Conservation (phyloP, 768 basidiomycete genomes). For the Chalciporus pseudorubinellus region DNA sequence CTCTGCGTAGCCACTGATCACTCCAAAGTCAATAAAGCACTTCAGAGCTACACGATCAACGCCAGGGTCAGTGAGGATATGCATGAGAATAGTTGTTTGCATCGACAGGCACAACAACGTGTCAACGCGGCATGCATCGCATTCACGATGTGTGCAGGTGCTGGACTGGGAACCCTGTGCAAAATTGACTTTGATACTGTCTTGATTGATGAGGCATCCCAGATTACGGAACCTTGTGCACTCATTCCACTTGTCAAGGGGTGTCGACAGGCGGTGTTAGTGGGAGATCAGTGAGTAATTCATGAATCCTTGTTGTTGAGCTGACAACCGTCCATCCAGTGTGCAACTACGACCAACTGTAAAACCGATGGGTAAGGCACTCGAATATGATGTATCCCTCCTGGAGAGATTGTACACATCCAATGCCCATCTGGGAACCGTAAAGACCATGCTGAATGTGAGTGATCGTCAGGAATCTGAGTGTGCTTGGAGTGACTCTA, state of each 20-base stretch:
- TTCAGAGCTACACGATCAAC: conserved; percentile 61
- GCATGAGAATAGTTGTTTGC: conserved; percentile 54
- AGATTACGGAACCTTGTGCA: conserved; percentile 64
- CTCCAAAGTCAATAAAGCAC: conserved; percentile 54
- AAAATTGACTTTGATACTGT: conserved; percentile 58
- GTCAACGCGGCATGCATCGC: conserved; percentile 55
- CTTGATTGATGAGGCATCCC: conserved; percentile 69
- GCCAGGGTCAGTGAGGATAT: conserved; percentile 58
- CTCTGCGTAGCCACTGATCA: conserved; percentile 67
- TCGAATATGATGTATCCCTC: conserved; percentile 59
- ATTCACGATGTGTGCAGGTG: conserved; percentile 67
- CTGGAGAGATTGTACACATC: conserved; percentile 56
- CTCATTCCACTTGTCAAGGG: conserved; percentile 70
- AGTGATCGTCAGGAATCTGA: conserved; percentile 3
- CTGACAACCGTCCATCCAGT: conserved; percentile 31
- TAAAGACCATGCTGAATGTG: conserved; percentile 62
- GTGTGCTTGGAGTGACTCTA: not conserved
- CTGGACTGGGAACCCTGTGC: conserved; percentile 56
- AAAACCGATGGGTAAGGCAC: conserved; percentile 51
- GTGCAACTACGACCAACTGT: conserved; percentile 70
- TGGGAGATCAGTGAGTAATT: conserved; percentile 64
- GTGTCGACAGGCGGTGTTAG: conserved; percentile 52
- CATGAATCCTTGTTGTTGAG: not conserved
- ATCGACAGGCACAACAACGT: conserved; percentile 58
- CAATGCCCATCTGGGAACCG: conserved; percentile 33